Conservation (phyloP, 108 stramenopile species). For the Fragilariopsis cylindrus region DNA sequence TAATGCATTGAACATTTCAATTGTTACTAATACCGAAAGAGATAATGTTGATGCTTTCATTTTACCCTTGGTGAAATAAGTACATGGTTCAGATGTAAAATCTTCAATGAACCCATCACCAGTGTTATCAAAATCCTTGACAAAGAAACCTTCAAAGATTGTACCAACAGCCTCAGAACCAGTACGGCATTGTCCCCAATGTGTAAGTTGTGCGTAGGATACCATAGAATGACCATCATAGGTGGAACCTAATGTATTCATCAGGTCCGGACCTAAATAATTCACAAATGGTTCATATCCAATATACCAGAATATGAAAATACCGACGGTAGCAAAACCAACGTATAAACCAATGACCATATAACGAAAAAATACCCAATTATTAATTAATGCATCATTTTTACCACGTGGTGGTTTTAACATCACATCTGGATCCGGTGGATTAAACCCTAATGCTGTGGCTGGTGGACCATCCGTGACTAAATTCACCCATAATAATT, state of each 20-base stretch:
- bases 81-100: constrained; percentile 8
- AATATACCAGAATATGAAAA: constrained; percentile 13
- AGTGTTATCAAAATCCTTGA: constrained; percentile 7
- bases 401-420: constrained; percentile 46
- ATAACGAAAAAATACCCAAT: constrained; percentile 15
- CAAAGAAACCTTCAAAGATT: constrained; percentile 13
- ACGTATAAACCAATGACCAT: constrained; percentile 18
- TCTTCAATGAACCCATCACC: constrained; percentile 6
- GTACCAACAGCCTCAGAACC: constrained; percentile 8
- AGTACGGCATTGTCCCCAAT: constrained; percentile 9
- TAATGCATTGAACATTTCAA: constrained; percentile 13
- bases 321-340: constrained; percentile 12
- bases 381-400: constrained; percentile 8
- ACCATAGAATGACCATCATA: constrained; percentile 13
- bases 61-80: constrained; percentile 10
- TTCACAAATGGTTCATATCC: constrained; percentile 9
- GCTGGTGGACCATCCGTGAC: constrained; percentile 93
- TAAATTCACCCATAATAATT: constrained; percentile 92
- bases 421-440: constrained; percentile 66
- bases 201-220: neutral
- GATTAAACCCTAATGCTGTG: constrained; percentile 90
- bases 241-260: neutral
- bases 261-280: neutral
- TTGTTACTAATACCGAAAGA: constrained; percentile 7
- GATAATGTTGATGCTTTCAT: constrained; percentile 11